phyloP scores from a whole-genome alignment of 2,329 filamentous ascomycete genomes.

The Colletotrichum tropicicola region DNA sequence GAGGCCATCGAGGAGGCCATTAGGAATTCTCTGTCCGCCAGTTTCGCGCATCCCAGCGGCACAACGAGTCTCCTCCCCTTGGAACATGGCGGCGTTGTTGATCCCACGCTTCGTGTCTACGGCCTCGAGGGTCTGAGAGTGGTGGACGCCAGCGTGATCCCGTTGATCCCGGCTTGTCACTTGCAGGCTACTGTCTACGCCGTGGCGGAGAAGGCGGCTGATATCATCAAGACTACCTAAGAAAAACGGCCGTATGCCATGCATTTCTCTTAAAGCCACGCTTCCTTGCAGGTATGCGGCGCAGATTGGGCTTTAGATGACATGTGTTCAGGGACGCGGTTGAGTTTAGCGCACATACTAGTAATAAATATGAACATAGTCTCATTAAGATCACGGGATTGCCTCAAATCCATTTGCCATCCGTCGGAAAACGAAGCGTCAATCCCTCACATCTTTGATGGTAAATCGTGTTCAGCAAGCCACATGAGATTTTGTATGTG shows the following conservation, averaged over 20 bases:
- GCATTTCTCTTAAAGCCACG: neutral
- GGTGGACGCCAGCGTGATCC: constrained; percentile 41
- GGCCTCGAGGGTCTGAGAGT: constrained; percentile 38
- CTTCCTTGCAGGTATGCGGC: neutral
- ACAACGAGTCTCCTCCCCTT: constrained; percentile 57
- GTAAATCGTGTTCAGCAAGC: no score
- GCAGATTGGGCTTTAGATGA: no score
- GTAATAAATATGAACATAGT: neutral
- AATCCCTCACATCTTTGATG: no score
- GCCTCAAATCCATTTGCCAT: neutral
- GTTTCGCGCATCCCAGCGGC: constrained; percentile 50
- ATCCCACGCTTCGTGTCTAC: constrained; percentile 39
- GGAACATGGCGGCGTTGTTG: constrained; percentile 45
- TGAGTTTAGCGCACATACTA: neutral
- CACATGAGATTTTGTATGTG: no score
- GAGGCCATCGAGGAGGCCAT: constrained; percentile 5
- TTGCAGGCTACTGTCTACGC: constrained; percentile 46
- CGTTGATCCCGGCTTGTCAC: constrained; percentile 40
- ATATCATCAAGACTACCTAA: constrained; percentile 6
- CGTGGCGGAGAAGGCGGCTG: constrained; percentile 41
- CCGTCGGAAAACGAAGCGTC: neutral
- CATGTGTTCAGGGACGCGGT: no score
- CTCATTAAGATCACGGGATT: neutral
- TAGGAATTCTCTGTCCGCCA: neutral
- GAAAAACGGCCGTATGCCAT: neutral